Evolutionary conservation across 139 green algal species (phyloP).

Genomic region (Tetradesmus obliquus): DNA sequence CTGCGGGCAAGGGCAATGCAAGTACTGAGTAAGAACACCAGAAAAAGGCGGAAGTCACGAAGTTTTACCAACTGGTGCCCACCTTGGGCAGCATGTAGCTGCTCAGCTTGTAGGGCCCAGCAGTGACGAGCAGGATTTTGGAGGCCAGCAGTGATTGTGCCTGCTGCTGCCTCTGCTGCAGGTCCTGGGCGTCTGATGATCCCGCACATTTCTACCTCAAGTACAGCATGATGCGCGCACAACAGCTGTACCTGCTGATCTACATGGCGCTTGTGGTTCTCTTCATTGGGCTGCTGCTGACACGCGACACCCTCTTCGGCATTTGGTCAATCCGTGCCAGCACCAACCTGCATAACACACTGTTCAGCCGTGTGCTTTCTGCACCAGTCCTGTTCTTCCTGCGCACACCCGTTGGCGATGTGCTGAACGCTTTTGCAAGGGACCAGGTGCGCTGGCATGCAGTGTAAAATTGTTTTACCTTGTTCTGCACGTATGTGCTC

Average conservation of each 20-base stretch:
- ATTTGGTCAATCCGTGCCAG: conserved; percentile 55
- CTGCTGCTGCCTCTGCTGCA: not conserved
- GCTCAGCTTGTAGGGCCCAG: no score
- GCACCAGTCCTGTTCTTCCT: conserved; percentile 69
- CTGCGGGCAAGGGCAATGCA: no score
- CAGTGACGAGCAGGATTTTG: no score
- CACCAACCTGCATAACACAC: conserved; percentile 60
- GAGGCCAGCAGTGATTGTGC: not conserved
- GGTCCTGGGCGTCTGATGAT: conserved; percentile 39
- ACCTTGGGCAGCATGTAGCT: no score
- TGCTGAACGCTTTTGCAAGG: conserved; percentile 66
- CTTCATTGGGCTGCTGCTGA: conserved; percentile 67
- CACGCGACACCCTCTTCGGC: conserved; percentile 59
- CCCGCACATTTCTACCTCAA: conserved; percentile 33
- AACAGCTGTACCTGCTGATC: conserved; percentile 58
- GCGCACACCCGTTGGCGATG: conserved; percentile 64
- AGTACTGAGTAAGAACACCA: no score
- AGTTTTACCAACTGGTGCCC: no score
- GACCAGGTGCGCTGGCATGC: conserved; percentile 49
- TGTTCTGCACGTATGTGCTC: no score
- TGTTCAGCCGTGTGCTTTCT: conserved; percentile 64
- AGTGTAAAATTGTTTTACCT: no score
- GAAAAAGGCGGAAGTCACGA: no score
- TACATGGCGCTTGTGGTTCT: conserved; percentile 65
- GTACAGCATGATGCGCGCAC: not conserved